Evolutionary conservation across 2,329 filamentous ascomycete genomes (phyloP), one percentile per base, ranked within the genome.

Genomic region (Beauveria australis): DNA sequence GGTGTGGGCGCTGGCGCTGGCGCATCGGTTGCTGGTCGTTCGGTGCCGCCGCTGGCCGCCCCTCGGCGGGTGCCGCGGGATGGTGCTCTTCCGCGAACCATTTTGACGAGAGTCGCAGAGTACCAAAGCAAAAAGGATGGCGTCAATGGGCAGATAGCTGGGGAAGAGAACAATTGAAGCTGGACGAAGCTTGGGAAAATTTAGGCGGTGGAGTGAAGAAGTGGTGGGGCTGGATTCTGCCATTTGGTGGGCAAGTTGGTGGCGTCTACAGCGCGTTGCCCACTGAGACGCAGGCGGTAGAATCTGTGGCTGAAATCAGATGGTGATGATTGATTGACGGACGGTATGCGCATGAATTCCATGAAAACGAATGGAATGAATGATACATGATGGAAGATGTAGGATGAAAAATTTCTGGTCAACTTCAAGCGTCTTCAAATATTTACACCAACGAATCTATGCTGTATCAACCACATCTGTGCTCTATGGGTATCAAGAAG

Each of bases 221-320:
- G 63, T 70, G 71, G 72, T 73, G 72, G 72, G 72, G 70, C 67
- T 68, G 60, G 63, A 64, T 68, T 72, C 69, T 72, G 71, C 71
- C 70, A 41, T 59, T 58, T 52, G 8, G 59, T 46, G 26, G 40
- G 33, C 24, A 33, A 19, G 26, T 33, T 48, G 53, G 43, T 2
- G 26, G 43, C 28, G 47, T 48, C 19, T 16, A 24, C 26, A 47
- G 24, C 10, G 19, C 12, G 26, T 6, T 8, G 51, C 33, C 19
- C 12, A n/a, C 48, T 43, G n/a, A 41, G 14, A 16, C 33, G 2
- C 33, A 14, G 33, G 14, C 33, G 14, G 33, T 33, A 33, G 12
- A 33, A 33, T 14, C 30, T 33, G 5, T 33, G 12, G 30, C 12
- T 33, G 12, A 33, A 33, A 33, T 33, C 30, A 14, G 12, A 16